Base-by-base conservation (phyloP, 495 filamentous ascomycete species). In the Ascodesmis nigricans region DNA sequence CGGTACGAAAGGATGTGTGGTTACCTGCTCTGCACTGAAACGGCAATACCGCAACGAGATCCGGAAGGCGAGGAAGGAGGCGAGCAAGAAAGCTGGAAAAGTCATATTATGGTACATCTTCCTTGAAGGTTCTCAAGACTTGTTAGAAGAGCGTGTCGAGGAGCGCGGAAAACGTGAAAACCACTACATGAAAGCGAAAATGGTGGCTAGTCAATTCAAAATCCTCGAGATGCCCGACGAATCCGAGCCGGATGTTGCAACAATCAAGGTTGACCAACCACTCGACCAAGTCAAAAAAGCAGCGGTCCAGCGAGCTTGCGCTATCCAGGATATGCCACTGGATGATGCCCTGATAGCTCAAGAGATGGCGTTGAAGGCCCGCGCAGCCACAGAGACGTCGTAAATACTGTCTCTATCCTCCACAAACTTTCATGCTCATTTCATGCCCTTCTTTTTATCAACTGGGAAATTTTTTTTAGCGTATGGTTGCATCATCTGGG, bases 21-120 rank as follows among this genome's bases (percentile, higher is more conserved):
- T 99, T 35, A 91, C 90, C 31, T 99, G 90, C 64, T 91, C 79
- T 9, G 87, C 84, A 3, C 65, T 99, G 32, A 95, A 95, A 62
- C 76, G 76, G 50, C 90, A 84, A 58, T 99, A 99, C 62, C 78
- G 90, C 42, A 84, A 99, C 53, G 83, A 93, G 28, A 82, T 99
- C 55, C 74, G 90, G 32, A 69, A 87, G 5, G 87, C 84, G 1
- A 45, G 45, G 18, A 38, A 39, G 5, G 64, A 68, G 38, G 35
- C n/a, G n/a, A n/a, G n/a, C n/a, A n/a, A n/a, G n/a, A n/a, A n/a
- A n/a, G 64, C 73, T 41, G 71, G 75, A 31, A 64, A 69, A 37
- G 69, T 91, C 25, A 67, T 67, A 30, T 75, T 93, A 30, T 83
- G 92, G 53, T 99, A 95, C 53, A 68, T 95, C 42, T 99, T 90